Percentiles rank a stretch among this genome's conserved stretches.
These are phyloP conservation scores for Apiospora arundinis DNA, from an alignment of 2,329 filamentous ascomycete species.

Conservation along the genomic window DNA sequence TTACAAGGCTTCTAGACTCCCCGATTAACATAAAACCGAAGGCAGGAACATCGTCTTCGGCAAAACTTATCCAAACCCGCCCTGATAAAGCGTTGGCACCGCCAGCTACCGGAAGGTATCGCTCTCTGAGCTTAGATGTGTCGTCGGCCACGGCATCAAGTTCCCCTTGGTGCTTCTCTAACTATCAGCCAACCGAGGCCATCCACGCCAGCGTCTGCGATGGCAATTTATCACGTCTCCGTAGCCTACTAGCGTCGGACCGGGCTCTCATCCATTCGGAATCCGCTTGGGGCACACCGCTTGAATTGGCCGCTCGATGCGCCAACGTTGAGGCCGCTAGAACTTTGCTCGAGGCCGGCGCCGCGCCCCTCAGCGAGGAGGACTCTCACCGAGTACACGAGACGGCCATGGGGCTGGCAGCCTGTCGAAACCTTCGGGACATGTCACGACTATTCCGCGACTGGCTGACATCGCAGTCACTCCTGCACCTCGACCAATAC, in stretches of 20 bases:
- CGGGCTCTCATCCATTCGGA: background rate
- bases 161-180: too few relatives aligned
- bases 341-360: slow-evolving; percentile 1
- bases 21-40: too few relatives aligned
- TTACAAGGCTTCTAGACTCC: too few relatives aligned
- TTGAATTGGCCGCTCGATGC: slow-evolving; percentile 14
- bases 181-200: too few relatives aligned
- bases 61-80: too few relatives aligned
- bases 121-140: too few relatives aligned
- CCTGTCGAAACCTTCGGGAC: background rate
- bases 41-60: too few relatives aligned
- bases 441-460: background rate
- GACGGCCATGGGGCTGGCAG: slow-evolving; percentile 1
- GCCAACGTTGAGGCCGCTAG: background rate
- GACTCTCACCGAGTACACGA: background rate
- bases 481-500: background rate
- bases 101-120: too few relatives aligned
- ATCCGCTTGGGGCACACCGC: background rate
- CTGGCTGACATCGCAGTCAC: background rate
- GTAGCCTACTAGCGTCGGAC: background rate
- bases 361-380: background rate
- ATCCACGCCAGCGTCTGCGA: too few relatives aligned
- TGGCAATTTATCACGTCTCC: too few relatives aligned
- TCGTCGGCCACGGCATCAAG: background rate
- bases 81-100: too few relatives aligned